A percentile compares a stretch with the other conserved stretches of the same genome.
These are phyloP conservation scores for Coemansia furcata DNA, from an alignment of 192 early-diverging fungal genomes.

Conservation along the genomic window DNA sequence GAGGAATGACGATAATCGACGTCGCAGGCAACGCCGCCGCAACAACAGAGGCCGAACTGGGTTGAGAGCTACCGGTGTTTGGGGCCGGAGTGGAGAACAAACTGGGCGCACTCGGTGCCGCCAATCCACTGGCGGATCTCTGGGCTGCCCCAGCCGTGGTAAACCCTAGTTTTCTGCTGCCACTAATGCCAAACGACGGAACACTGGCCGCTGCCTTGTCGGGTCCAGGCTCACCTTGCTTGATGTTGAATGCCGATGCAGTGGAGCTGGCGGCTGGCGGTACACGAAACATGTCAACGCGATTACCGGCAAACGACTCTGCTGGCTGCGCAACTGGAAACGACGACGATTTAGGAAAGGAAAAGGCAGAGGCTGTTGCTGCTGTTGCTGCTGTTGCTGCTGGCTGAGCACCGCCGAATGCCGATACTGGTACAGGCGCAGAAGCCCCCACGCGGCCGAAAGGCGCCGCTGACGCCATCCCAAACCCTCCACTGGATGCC, in stretches of 20 bases:
- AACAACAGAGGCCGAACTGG: neutral
- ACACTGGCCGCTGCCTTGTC: neutral
- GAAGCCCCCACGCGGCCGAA: neutral
- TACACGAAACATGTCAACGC: neutral
- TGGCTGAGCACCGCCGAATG: neutral
- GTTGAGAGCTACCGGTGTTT: neutral
- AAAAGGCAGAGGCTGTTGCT: neutral
- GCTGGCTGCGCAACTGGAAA: neutral
- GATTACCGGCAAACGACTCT: conserved; percentile 1
- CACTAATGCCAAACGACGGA: neutral
- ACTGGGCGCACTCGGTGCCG: neutral
- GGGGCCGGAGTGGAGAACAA: neutral
- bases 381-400: neutral
- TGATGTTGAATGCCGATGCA: neutral
- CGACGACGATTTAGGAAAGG: neutral
- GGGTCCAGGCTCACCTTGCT: neutral
- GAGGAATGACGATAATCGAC: neutral
- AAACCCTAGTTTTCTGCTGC: neutral
- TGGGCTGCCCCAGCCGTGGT: neutral
- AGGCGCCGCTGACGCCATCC: neutral
- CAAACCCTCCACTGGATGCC: neutral
- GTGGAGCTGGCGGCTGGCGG: neutral
- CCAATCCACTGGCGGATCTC: neutral
- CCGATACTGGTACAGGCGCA: conserved; percentile 2
- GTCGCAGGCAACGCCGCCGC: neutral